phyloP scores from a whole-genome alignment of 1,139 yeast species.

The Saccharomyces hybrid region DNA sequence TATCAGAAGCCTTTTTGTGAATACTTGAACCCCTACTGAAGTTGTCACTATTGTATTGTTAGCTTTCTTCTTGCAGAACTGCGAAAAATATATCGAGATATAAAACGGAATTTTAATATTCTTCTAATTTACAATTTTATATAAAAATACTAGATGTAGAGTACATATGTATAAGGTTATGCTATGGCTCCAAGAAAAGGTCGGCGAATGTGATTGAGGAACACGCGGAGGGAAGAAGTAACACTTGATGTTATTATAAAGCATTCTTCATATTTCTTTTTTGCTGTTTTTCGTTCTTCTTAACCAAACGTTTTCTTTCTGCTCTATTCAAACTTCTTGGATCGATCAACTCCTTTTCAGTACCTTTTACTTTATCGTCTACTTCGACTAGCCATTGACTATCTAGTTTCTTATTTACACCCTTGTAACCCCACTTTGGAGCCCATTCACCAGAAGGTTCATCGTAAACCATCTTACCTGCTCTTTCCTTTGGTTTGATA shows the following conservation, averaged over 20 bases:
- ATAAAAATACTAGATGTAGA: background rate
- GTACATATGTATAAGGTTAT: background rate
- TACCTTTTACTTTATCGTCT: slow-evolving; percentile 61
- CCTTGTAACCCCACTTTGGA: slow-evolving; percentile 97
- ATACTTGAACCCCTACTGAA: background rate
- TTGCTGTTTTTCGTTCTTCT: slow-evolving; percentile 82
- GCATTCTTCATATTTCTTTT: slow-evolving; percentile 61
- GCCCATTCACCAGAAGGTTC: slow-evolving; percentile 93
- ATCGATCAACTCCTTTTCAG: slow-evolving; percentile 68
- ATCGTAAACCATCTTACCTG: slow-evolving; percentile 85
- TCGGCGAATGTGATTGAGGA: background rate
- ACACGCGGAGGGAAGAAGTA: background rate
- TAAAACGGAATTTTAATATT: background rate
- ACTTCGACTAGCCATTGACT: slow-evolving; percentile 95
- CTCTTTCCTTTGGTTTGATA: slow-evolving; percentile 80
- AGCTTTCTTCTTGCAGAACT: background rate
- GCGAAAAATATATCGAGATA: background rate
- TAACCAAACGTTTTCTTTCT: slow-evolving; percentile 77
- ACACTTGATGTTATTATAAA: background rate
- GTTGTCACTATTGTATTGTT: background rate
- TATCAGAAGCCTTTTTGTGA: background rate
- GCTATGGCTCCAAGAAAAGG: background rate
- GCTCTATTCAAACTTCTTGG: slow-evolving; percentile 76
- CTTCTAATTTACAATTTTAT: background rate
- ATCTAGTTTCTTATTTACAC: slow-evolving; percentile 80